Evolutionary conservation across 2,329 filamentous ascomycete genomes (phyloP).

Genomic region (Paraconiothyrium brasiliense): DNA sequence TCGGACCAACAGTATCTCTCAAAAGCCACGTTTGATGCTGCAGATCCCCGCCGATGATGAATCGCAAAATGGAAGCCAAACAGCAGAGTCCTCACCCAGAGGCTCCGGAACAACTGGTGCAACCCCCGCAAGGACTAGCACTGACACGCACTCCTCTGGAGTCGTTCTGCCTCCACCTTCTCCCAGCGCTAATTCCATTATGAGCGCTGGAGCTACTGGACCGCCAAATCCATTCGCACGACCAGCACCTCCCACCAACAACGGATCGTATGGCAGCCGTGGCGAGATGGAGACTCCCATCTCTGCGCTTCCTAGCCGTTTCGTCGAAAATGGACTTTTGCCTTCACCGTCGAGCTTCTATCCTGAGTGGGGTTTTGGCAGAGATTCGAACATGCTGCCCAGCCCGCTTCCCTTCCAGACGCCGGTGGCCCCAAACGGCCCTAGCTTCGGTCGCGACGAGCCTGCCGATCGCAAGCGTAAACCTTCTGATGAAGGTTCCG

Average conservation of each 20-base stretch:
- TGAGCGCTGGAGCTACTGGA: slow-evolving; percentile 90
- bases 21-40: slow-evolving; percentile 80
- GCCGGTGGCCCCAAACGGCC: slow-evolving; percentile 63
- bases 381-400: slow-evolving; percentile 84
- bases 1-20: slow-evolving; percentile 70
- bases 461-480: slow-evolving; percentile 51
- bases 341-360: slow-evolving; percentile 94
- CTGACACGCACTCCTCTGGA: slow-evolving; percentile 68
- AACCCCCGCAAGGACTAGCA: slow-evolving; percentile 64
- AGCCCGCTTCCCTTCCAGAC: slow-evolving; percentile 95
- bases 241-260: slow-evolving; percentile 76
- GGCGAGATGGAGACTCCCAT: slow-evolving; percentile 77
- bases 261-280: slow-evolving; percentile 51
- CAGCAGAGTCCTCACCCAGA: slow-evolving; percentile 73
- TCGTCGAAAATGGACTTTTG: slow-evolving; percentile 85
- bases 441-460: slow-evolving; percentile 56
- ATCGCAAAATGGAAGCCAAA: slow-evolving; percentile 74
- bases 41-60: slow-evolving; percentile 94
- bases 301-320: slow-evolving; percentile 91
- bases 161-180: slow-evolving; percentile 93
- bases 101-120: slow-evolving; percentile 67
- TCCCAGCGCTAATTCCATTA: slow-evolving; percentile 82
- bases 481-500: slow-evolving; percentile 51
- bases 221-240: slow-evolving; percentile 96
- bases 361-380: slow-evolving; percentile 84